Base-by-base conservation (phyloP, 1,284 basidiomycete genomes). In the Schizophyllum commune region DNA sequence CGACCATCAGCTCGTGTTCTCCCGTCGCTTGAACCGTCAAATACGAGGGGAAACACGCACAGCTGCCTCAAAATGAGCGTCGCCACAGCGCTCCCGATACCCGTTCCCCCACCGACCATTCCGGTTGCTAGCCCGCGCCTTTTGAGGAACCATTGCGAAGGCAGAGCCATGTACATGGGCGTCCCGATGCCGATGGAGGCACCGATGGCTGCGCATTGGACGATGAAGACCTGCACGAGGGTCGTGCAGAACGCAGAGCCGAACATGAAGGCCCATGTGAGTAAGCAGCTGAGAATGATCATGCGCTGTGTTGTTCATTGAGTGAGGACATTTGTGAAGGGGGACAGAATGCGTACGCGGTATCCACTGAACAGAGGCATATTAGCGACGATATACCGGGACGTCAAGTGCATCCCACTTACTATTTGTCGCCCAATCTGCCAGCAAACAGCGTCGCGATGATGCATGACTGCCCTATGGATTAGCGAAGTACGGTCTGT, bases 161-260 rank as follows among this genome's bases (percentile, higher is more conserved):
- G 65, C 11, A 70, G 60, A 1, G 69, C 66, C 64, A 69, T 66
- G 60, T 69, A 70, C 6, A 70, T 60, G 7, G 69, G 69, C 67
- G 69, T 68, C 5, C 47, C 60, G 8, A 70, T 65, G 0, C 69
- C 69, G 20, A 64, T 57, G 17, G 68, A 64, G 21, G 69, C 39
- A 7, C 69, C 69, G 0, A 67, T 62, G 20, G 68, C 57, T 55
- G 56, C 62, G 8, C 68, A 68, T 59, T 70, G 69, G 55, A 69
- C 66, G 19, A 70, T 60, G 61, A 68, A 70, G 13, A 70, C 32
- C 33, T 70, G 68, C 52, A 64, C 66, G 13, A 69, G 59, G 47
- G 67, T 67, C 9, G 67, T 68, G 32, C 64, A 59, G 54, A 70
- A 70, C 5, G 69, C 66, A 2, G 68, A 68, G 5, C 62, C 69